Evolutionary conservation across 1,284 basidiomycete species (phyloP), one percentile per base, ranked within the genome.

Genomic region (Melampsora larici-populina): DNA sequence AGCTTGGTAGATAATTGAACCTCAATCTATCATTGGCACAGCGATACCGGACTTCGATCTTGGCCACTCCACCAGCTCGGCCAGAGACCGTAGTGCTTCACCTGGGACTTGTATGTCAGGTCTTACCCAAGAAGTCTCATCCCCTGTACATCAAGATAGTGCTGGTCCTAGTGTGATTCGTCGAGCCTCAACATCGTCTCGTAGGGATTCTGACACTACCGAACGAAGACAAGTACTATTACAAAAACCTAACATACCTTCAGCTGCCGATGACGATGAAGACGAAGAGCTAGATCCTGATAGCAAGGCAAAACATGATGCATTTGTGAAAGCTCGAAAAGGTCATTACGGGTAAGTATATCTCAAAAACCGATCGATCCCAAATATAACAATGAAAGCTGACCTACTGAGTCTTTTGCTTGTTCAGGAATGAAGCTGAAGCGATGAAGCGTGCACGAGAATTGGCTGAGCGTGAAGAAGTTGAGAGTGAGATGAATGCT

Each of bases 21-120:
- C 55, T 58, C 24, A 60, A 18, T 7, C 4, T 24, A 33, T 65
- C 62, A 51, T 43, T 6, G 5, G 6, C 40, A 46, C 40, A 74
- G 71, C 63, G 11, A 74, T 74, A 55, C 71, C 71, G 29, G 71
- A 74, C 33, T 74, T 74, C n/a, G 71, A 74, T 74, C 63, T 74
- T 29, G 71, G 71, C 24, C 46, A 51, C 31, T 60, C 63, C 18
- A 48, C 71, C 11, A 64, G 60, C 9, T 74, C 70, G 11, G 58
- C 66, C 11, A 1, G 46, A 11, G 40, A 55, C 13, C 43, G 36
- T n/a, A 36, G 48, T 31, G 40, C 55, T 15, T 21, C 51, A 0
- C 24, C 70, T 40, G 40, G 55, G 15, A 43, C 46, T 24, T 58
- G 9, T 29, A 58, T 5, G 5, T n/a, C 21, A 58, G 26, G 6